Base-by-base conservation (phyloP, 2,329 filamentous ascomycete species). In the Alternaria gansuensis region DNA sequence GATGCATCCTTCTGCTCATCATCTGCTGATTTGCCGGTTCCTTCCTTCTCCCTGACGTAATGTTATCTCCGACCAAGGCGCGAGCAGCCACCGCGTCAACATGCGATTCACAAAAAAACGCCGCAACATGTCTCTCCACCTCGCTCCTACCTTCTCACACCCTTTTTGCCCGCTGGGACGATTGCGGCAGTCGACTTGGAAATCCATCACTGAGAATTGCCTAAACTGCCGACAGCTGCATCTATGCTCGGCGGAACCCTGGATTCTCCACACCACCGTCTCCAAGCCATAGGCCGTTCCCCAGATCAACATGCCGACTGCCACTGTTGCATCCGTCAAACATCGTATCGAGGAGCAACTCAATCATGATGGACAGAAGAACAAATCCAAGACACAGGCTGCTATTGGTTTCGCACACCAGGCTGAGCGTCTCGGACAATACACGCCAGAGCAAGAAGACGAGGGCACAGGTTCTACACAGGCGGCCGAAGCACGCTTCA, bases 391-490 rank as follows among this genome's bases (percentile, higher is more conserved):
- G 37, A 62, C 80, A 21, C 66, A 75, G 39, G 69, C 73, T 23
- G 85, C 84, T 24, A 78, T 84, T 50, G 82, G 87, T 41, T 91
- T 88, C 67, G 79, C 84, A 1, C 81, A 84, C 6, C 89, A 92
- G 72, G 84, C 88, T 7, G 74, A 82, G 64, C 75, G 75, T 23
- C 76, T 84, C 2, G 81, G 76, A 2, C 77, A 79, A 39, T 78
- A 79, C 59, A 73, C 72, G 6, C 70, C 74, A 5, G 61, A 69
- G 43, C 77, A 82, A 58, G 80, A 82, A 54, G 66, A 77, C 49
- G 74, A 78, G 11, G 59, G 67, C 4, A 80, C 76, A 5, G 80
- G 79, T 50, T 80, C 81, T 4, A 82, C 87, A 13, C 80, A 81
- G 58, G 88, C 88, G 1, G 79, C 88, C 48, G 82, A 88, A 70